These are phyloP conservation scores for Nicotiana tabacum DNA, from an alignment of 257 asterid species.

Conservation along the genomic window DNA sequence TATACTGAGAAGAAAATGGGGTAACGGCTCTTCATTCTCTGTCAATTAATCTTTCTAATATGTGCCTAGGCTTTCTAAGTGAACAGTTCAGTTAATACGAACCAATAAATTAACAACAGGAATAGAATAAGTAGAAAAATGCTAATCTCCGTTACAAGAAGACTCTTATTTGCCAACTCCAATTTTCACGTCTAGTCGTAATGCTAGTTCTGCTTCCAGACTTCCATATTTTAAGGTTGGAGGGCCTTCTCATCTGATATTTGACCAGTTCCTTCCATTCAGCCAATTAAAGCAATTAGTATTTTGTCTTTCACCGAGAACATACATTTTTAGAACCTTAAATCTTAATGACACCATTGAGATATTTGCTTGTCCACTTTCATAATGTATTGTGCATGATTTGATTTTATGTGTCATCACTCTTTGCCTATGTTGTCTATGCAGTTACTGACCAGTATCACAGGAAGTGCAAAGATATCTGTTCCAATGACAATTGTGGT, in stretches of 20 bases:
- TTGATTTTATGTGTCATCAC: neutral
- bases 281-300: neutral
- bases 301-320: neutral
- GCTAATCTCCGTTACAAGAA: neutral
- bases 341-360: neutral
- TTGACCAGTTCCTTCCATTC: neutral
- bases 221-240: neutral
- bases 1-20: neutral
- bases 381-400: neutral
- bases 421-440: constrained; percentile 4
- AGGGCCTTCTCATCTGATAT: neutral
- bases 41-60: neutral
- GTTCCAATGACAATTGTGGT: constrained; percentile 75
- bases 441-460: constrained; percentile 62
- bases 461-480: constrained; percentile 77
- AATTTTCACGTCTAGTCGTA: neutral
- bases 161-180: neutral
- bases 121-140: neutral
- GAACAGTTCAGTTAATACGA: neutral
- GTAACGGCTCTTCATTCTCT: neutral
- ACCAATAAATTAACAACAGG: neutral
- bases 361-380: neutral
- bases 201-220: neutral
- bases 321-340: neutral
- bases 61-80: neutral